These are phyloP conservation scores for Dothidotthia symphoricarpi DNA, from an alignment of 2,329 filamentous ascomycete genomes.

Conservation along the genomic window DNA sequence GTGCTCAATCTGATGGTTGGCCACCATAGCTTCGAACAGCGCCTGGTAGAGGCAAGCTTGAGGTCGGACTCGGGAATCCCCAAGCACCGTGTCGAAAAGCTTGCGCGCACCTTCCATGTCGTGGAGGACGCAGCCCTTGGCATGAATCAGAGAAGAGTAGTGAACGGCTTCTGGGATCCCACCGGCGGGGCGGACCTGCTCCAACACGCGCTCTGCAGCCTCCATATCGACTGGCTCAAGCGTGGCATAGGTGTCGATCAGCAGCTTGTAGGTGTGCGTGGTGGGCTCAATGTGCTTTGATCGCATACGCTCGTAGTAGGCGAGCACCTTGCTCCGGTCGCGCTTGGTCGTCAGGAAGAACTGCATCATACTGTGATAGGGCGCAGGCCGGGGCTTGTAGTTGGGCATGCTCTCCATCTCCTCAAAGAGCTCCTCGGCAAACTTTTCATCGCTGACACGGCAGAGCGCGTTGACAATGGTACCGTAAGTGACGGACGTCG, in stretches of 20 bases:
- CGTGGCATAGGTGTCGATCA: slow-evolving; percentile 92
- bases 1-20: slow-evolving; percentile 75
- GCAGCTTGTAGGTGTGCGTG: slow-evolving; percentile 94
- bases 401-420: slow-evolving; percentile 99
- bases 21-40: slow-evolving; percentile 94
- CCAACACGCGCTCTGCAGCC: slow-evolving; percentile 80
- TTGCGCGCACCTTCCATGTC: slow-evolving; percentile 80
- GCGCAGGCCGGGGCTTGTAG: slow-evolving; percentile 95
- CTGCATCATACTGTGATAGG: slow-evolving; percentile 99
- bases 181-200: slow-evolving; percentile 70
- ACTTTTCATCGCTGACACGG: slow-evolving; percentile 95
- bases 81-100: slow-evolving; percentile 78
- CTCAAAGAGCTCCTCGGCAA: slow-evolving; percentile 95
- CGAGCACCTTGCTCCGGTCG: slow-evolving; percentile 87
- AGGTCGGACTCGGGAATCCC: slow-evolving; percentile 63
- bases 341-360: slow-evolving; percentile 98
- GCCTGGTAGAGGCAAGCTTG: slow-evolving; percentile 93
- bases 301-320: slow-evolving; percentile 94
- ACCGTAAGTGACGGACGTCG: slow-evolving; percentile 95
- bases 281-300: slow-evolving; percentile 83
- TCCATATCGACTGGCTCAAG: slow-evolving; percentile 87
- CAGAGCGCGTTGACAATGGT: slow-evolving; percentile 97
- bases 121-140: slow-evolving; percentile 89
- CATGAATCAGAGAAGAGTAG: slow-evolving; percentile 93
- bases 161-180: slow-evolving; percentile 86